Conservation (phyloP, 352 stramenopile genomes). For the Phytophthora fragariae region DNA sequence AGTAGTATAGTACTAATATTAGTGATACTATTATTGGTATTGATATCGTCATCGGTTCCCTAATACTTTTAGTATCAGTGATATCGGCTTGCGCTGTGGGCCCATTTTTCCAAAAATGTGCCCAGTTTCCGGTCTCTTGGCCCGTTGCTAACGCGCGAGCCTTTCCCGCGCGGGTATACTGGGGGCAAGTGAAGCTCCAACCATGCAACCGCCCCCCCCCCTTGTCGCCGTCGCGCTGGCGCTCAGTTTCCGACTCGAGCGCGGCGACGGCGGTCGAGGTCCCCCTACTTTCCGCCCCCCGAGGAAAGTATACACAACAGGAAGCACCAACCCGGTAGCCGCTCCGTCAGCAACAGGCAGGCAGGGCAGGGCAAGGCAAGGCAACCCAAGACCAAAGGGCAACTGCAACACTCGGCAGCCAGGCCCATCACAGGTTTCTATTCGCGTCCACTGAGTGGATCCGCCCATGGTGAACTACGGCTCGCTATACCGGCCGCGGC, state of each 20-base stretch:
- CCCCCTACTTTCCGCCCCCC: conserved; percentile 17
- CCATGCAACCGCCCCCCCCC: neutral
- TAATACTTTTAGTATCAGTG: no score
- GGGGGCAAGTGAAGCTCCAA: neutral
- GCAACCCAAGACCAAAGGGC: no score
- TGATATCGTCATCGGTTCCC: no score
- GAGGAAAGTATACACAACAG: conserved; percentile 16
- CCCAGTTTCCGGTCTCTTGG: neutral
- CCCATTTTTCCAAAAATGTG: conserved; percentile 18
- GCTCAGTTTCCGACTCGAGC: conserved; percentile 47
- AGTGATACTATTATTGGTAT: no score
- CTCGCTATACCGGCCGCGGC: conserved; percentile 39
- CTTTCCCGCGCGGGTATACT: conserved; percentile 29
- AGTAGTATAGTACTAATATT: no score
- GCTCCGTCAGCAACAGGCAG: neutral
- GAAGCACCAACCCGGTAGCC: neutral
- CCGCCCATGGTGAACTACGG: conserved; percentile 45
- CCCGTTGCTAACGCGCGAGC: conserved; percentile 6
- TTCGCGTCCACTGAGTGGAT: conserved; percentile 35
- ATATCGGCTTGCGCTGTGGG: no score
- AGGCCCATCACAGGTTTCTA: conserved; percentile 15
- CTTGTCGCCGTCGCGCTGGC: conserved; percentile 22
- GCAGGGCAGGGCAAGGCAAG: neutral
- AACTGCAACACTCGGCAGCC: neutral
- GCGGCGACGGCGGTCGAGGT: neutral